Conservation (phyloP, 1,139 yeast species). For the Diutina rugosa region DNA sequence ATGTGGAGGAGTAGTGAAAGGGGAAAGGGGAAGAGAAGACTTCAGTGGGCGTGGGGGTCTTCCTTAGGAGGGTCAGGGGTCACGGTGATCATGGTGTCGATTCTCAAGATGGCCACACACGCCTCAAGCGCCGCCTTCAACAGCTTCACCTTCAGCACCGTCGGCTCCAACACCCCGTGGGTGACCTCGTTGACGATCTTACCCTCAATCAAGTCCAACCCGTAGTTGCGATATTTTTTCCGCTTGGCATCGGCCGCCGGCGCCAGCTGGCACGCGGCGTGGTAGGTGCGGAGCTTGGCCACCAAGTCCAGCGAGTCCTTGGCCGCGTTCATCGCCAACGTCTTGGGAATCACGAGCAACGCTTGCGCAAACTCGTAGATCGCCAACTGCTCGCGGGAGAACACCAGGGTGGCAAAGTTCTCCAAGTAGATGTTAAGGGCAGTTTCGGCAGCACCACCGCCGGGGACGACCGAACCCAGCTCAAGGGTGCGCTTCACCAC, state of each 20-base stretch:
- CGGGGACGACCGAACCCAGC: constrained; percentile 91
- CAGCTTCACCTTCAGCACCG: constrained; percentile 83
- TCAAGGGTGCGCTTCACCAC: constrained; percentile 96
- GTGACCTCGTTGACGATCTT: constrained; percentile 77
- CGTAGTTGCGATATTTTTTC: constrained; percentile 78
- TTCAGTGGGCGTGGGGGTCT: constrained; percentile 63
- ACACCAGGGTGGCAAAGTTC: constrained; percentile 94
- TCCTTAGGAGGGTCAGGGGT: constrained; percentile 92
- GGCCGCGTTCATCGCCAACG: constrained; percentile 94
- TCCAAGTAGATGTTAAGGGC: constrained; percentile 92
- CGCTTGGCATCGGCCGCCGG: constrained; percentile 71
- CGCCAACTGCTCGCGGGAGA: constrained; percentile 95
- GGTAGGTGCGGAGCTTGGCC: constrained; percentile 91
- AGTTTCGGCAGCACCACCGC: constrained; percentile 98
- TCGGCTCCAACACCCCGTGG: constrained; percentile 90
- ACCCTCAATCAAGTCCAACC: constrained; percentile 84
- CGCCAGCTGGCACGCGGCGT: constrained; percentile 88
- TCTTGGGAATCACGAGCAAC: constrained; percentile 85
- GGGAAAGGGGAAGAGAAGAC: not conserved
- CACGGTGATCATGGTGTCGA: constrained; percentile 95
- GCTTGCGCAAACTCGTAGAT: constrained; percentile 96
- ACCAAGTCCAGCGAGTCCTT: constrained; percentile 92
- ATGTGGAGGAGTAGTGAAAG: not conserved
- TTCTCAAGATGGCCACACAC: constrained; percentile 91
- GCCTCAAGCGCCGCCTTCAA: constrained; percentile 96